Percentiles rank a stretch among this genome's conserved stretches.
These are phyloP conservation scores for Cyclotella sp. DNA, from an alignment of 108 stramenopile genomes.

Conservation along the genomic window DNA sequence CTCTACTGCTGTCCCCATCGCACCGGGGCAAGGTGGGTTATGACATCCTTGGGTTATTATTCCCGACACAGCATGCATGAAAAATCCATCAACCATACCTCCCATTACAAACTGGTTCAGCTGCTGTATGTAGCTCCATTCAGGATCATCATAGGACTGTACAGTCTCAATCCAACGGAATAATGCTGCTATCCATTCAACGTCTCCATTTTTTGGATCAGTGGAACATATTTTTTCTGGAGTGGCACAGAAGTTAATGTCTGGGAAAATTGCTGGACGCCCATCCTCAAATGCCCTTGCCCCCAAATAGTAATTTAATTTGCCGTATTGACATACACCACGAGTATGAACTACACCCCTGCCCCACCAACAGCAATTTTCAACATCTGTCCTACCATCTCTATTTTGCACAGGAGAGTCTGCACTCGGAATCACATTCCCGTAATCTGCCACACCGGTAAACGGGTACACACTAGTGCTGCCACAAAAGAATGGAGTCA, in stretches of 20 bases:
- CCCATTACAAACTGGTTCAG: slow-evolving; percentile 25
- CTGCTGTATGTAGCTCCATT: slow-evolving; percentile 16
- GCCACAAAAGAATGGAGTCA: slow-evolving; percentile 24
- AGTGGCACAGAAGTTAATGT: slow-evolving; percentile 20
- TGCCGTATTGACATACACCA: slow-evolving; percentile 31
- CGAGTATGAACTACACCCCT: slow-evolving; percentile 19
- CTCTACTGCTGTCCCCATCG: slow-evolving; percentile 8
- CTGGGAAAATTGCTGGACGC: slow-evolving; percentile 14
- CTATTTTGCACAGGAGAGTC: slow-evolving; percentile 18
- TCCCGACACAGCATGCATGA: slow-evolving; percentile 20
- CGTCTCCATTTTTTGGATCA: slow-evolving; percentile 3
- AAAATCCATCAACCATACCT: slow-evolving; percentile 27
- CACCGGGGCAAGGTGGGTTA: slow-evolving; percentile 16
- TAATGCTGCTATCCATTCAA: slow-evolving; percentile 26
- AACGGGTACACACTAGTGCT: not conserved
- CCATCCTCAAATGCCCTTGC: slow-evolving; percentile 18
- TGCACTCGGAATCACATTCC: slow-evolving; percentile 19
- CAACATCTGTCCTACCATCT: slow-evolving; percentile 34
- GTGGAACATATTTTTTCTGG: slow-evolving; percentile 17
- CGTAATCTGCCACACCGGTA: slow-evolving; percentile 19
- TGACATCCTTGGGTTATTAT: slow-evolving; percentile 32
- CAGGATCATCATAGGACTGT: slow-evolving; percentile 25
- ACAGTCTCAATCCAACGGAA: slow-evolving; percentile 29
- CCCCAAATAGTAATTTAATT: slow-evolving; percentile 32
- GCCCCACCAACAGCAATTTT: slow-evolving; percentile 38